phyloP scores from a whole-genome alignment of 2,329 filamentous ascomycete genomes.

The Pseudocercospora pini-densiflorae region DNA sequence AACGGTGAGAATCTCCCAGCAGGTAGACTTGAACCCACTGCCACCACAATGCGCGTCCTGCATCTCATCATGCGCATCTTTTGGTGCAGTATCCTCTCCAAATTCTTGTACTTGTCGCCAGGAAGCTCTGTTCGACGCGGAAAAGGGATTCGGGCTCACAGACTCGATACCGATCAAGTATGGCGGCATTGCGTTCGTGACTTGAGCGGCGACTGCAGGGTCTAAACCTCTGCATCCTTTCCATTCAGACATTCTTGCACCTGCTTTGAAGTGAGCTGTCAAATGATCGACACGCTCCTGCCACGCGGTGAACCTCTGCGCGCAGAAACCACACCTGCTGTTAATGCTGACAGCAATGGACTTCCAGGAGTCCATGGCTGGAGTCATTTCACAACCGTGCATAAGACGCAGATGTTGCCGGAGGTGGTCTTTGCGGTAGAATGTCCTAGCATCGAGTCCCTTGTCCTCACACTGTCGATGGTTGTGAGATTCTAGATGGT shows the following conservation, averaged over 20 bases:
- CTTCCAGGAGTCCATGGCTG: slow-evolving; percentile 68
- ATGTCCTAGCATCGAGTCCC: slow-evolving; percentile 64
- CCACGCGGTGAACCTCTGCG: slow-evolving; percentile 54
- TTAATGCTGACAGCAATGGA: slow-evolving; percentile 59
- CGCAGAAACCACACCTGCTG: slow-evolving; percentile 60
- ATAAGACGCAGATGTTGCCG: slow-evolving; percentile 65
- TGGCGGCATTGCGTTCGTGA: slow-evolving; percentile 58
- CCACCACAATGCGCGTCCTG: slow-evolving; percentile 17
- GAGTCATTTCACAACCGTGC: slow-evolving; percentile 65
- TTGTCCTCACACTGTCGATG: slow-evolving; percentile 70
- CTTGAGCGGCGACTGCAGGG: slow-evolving; percentile 51
- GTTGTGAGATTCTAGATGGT: slow-evolving; percentile 65
- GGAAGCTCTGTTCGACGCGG: slow-evolving; percentile 42
- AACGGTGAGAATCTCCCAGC: slow-evolving; percentile 56
- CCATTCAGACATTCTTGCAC: slow-evolving; percentile 59
- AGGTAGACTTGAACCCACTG: slow-evolving; percentile 41
- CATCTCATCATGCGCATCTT: slow-evolving; percentile 9
- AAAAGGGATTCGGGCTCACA: slow-evolving; percentile 52
- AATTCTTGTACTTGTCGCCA: slow-evolving; percentile 24
- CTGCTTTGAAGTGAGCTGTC: slow-evolving; percentile 59
- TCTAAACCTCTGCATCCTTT: slow-evolving; percentile 60
- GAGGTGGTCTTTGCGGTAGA: slow-evolving; percentile 67
- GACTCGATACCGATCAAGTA: slow-evolving; percentile 56
- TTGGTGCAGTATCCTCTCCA: background rate
- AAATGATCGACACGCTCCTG: slow-evolving; percentile 58